Evolutionary conservation across 2,329 filamentous ascomycete species (phyloP).

Genomic region (Penicillium brasilianum): DNA sequence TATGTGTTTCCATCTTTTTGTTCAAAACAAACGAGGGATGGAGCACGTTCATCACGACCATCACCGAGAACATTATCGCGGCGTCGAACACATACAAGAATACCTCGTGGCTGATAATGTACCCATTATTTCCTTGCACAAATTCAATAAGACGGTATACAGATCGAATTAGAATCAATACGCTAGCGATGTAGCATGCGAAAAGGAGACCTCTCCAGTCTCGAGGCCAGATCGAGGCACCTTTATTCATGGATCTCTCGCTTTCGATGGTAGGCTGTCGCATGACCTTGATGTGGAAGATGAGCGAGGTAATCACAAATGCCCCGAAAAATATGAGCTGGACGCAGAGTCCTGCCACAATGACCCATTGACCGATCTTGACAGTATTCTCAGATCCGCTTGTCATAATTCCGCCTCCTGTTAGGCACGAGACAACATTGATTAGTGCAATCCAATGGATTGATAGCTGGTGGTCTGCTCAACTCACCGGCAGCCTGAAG

Average conservation of each 20-base stretch:
- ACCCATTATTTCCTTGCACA: conserved; percentile 28
- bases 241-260: not conserved
- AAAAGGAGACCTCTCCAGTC: conserved; percentile 11
- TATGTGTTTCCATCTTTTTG: not conserved
- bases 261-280: not conserved
- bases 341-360: conserved; percentile 24
- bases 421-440: not conserved
- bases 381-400: conserved; percentile 4
- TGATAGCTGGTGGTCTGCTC: too few species aligned
- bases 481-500: conserved; percentile 43
- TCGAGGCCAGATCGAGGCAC: not conserved
- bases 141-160: conserved; percentile 30
- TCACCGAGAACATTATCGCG: conserved; percentile 7
- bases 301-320: conserved; percentile 21
- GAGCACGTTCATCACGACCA: conserved; percentile 15
- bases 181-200: conserved; percentile 7
- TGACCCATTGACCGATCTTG: conserved; percentile 21
- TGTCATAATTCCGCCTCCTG: conserved; percentile 18
- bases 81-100: conserved; percentile 32
- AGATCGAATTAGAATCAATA: conserved; percentile 31
- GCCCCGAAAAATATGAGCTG: conserved; percentile 29
- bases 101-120: conserved; percentile 29
- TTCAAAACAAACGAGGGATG: conserved; percentile 2
- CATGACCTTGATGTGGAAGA: conserved; percentile 25
- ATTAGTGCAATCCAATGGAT: not conserved